phyloP scores from a whole-genome alignment of 257 asterid species.

The Solanum tarapatanum region DNA sequence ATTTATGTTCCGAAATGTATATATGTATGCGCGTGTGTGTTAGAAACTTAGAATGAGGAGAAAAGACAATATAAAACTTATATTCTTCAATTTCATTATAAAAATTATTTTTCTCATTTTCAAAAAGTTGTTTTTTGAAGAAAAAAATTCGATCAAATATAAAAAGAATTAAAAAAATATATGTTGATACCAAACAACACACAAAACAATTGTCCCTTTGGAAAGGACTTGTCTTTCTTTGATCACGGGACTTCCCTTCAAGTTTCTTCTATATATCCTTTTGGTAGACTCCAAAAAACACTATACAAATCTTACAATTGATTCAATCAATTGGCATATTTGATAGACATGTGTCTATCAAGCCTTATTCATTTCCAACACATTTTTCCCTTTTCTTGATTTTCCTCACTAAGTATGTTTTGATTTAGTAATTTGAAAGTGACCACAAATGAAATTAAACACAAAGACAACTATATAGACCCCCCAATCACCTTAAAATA shows the following conservation, averaged over 20 bases:
- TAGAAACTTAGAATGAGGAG: background rate
- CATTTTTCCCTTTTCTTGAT: background rate
- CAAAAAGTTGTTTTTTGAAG: background rate
- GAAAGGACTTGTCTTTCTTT: background rate
- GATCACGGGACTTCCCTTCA: background rate
- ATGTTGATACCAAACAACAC: background rate
- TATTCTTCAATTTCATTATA: background rate
- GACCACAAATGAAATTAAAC: background rate
- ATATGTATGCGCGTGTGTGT: too few relatives aligned
- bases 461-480: background rate
- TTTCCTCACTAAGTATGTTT: background rate
- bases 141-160: background rate
- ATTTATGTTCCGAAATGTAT: background rate
- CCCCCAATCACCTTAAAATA: background rate
- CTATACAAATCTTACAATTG: background rate
- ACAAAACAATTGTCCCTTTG: background rate
- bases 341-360: background rate
- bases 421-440: background rate
- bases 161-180: background rate
- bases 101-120: background rate
- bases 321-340: background rate
- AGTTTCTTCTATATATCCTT: background rate
- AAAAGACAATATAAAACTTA: background rate
- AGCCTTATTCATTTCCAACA: background rate
- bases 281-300: background rate